Conservation (phyloP, 1,284 basidiomycete species). For the Trametes pubescens region DNA sequence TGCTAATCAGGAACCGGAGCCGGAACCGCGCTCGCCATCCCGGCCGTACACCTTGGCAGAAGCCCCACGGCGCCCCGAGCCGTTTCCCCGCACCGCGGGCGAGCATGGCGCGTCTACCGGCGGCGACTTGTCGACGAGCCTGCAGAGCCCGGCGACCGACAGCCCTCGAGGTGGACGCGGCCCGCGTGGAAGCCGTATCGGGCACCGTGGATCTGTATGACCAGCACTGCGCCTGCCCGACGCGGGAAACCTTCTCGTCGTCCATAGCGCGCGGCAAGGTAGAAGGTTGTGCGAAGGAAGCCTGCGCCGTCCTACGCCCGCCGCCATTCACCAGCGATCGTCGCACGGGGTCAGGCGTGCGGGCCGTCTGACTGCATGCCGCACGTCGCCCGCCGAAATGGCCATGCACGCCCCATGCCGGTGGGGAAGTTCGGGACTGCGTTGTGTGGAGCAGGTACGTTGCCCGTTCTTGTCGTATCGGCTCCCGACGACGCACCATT, state of each 20-base stretch:
- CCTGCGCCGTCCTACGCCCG: constrained; percentile 14
- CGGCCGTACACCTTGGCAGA: neutral
- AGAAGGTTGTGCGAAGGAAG: constrained; percentile 6
- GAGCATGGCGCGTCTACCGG: neutral
- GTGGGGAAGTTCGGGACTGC: neutral
- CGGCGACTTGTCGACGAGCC: constrained; percentile 14
- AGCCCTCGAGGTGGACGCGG: constrained; percentile 1
- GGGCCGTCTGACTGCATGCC: neutral
- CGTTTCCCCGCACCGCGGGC: neutral
- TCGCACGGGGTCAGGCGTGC: constrained; percentile 8
- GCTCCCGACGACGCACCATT: neutral
- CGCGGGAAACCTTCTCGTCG: neutral
- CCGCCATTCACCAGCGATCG: constrained; percentile 5
- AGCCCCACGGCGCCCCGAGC: neutral
- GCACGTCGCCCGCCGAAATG: neutral
- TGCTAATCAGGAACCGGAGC: constrained; percentile 15
- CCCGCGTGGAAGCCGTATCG: constrained; percentile 4
- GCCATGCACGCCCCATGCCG: neutral
- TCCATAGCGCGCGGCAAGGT: constrained; percentile 3
- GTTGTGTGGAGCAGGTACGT: neutral
- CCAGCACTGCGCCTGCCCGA: constrained; percentile 1
- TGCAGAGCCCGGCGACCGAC: neutral
- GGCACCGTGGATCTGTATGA: constrained; percentile 1
- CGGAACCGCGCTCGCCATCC: neutral
- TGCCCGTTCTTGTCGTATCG: neutral